Evolutionary conservation across 192 early-diverging fungal genomes (phyloP).

Genomic region (Coemansia erecta): DNA sequence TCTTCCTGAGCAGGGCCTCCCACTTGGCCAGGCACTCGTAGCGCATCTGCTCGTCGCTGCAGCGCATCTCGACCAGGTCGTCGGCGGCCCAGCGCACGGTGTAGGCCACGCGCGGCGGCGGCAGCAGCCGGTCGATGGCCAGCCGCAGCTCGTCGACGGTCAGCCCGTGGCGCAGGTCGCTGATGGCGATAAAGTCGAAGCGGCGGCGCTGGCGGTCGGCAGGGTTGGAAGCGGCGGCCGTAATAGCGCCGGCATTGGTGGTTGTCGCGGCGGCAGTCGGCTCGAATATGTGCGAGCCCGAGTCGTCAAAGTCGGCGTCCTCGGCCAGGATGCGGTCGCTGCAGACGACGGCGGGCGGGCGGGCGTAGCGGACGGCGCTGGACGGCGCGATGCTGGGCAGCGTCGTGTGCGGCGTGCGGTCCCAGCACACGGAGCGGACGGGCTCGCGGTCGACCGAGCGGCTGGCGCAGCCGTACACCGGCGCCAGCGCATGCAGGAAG

Average conservation of each 20-base stretch:
- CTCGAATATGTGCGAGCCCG: slow-evolving; percentile 31
- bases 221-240: no score
- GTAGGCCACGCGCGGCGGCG: slow-evolving; percentile 18
- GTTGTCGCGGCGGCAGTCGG: neutral
- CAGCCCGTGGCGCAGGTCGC: slow-evolving; percentile 39
- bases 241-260: no score
- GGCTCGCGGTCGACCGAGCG: slow-evolving; percentile 82
- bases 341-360: slow-evolving; percentile 34
- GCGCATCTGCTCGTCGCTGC: slow-evolving; percentile 10
- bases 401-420: slow-evolving; percentile 19
- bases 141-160: slow-evolving; percentile 35
- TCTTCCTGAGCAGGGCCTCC: slow-evolving; percentile 28
- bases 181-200: slow-evolving; percentile 32
- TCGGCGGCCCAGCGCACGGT: slow-evolving; percentile 26
- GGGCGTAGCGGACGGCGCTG: slow-evolving; percentile 29
- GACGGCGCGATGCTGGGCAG: slow-evolving; percentile 41
- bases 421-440: slow-evolving; percentile 63
- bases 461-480: slow-evolving; percentile 69
- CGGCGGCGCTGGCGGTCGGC: slow-evolving; percentile 31
- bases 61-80: slow-evolving; percentile 43
- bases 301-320: slow-evolving; percentile 31
- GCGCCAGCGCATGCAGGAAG: slow-evolving; percentile 71
- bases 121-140: slow-evolving; percentile 18
- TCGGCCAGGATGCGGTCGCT: slow-evolving; percentile 29
- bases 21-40: slow-evolving; percentile 39